These are phyloP conservation scores for Schizochytrium sp. DNA, from an alignment of 108 stramenopile genomes.

Conservation along the genomic window DNA sequence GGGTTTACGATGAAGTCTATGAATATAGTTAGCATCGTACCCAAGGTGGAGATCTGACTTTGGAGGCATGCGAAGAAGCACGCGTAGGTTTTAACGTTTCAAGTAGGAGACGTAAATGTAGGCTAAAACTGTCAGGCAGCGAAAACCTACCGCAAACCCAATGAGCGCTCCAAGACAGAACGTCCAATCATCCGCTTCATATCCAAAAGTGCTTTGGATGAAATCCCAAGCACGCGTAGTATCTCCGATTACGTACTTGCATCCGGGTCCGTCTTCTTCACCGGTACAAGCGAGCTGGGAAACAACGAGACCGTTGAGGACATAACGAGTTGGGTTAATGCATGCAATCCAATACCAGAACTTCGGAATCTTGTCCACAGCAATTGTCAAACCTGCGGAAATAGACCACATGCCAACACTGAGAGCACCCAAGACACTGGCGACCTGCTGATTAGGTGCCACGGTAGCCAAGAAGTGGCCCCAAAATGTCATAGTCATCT, in stretches of 20 bases:
- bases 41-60: too few relatives aligned
- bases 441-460: slow-evolving; percentile 41
- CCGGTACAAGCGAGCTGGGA: neutral
- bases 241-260: neutral
- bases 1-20: too few relatives aligned
- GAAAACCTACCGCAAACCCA: slow-evolving; percentile 35
- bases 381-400: slow-evolving; percentile 28
- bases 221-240: neutral
- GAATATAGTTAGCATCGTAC: too few relatives aligned
- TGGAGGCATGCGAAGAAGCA: too few relatives aligned
- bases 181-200: slow-evolving; percentile 5
- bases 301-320: neutral
- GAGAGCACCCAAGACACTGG: neutral
- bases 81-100: neutral
- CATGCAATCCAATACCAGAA: slow-evolving; percentile 2
- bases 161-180: slow-evolving; percentile 32
- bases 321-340: slow-evolving; percentile 24
- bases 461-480: neutral
- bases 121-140: slow-evolving; percentile 28
- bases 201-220: neutral
- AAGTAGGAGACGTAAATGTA: slow-evolving; percentile 4
- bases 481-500: slow-evolving; percentile 4
- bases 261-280: neutral
- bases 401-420: neutral
- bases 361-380: neutral